phyloP scores from a whole-genome alignment of 2,329 filamentous ascomycete species.

The Fusarium compactum region DNA sequence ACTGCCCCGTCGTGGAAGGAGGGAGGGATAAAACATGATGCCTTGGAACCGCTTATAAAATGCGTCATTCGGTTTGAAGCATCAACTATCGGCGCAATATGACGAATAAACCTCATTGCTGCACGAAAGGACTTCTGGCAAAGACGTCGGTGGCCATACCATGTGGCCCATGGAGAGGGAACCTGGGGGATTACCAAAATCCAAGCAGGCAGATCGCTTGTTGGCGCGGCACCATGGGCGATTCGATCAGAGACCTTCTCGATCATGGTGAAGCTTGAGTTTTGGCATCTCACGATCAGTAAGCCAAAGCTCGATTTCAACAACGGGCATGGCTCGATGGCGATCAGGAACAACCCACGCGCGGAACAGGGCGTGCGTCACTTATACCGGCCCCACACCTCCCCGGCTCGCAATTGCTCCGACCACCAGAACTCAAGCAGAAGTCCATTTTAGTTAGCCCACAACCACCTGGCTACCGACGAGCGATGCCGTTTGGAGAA shows the following conservation, averaged over 20 bases:
- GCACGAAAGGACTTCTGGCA: constrained; percentile 17
- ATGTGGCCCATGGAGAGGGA: constrained; percentile 37
- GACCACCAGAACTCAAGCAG: constrained; percentile 32
- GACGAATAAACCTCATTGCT: constrained; percentile 25
- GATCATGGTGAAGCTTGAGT: constrained; percentile 37
- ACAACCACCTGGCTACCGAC: constrained; percentile 36
- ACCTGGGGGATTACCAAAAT: constrained; percentile 26
- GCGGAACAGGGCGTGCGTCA: constrained; percentile 32
- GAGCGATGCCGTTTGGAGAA: constrained; percentile 36
- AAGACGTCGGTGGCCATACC: constrained; percentile 34
- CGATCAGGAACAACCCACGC: constrained; percentile 45
- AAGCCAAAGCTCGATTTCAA: constrained; percentile 50
- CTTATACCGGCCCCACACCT: constrained; percentile 31
- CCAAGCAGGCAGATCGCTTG: constrained; percentile 29
- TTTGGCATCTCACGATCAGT: constrained; percentile 45
- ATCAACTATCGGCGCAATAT: constrained; percentile 24
- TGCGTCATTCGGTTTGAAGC: constrained; percentile 32
- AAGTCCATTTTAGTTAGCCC: constrained; percentile 36
- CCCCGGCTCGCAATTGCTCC: constrained; percentile 26
- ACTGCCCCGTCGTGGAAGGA: constrained; percentile 16
- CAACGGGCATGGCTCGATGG: constrained; percentile 45
- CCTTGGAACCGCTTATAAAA: constrained; percentile 20
- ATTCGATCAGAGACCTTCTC: constrained; percentile 21
- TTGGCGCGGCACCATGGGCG: constrained; percentile 32
- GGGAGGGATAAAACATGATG: constrained; percentile 20